phyloP scores from a whole-genome alignment of 345 rosid genomes.

The Psidium guajava region DNA sequence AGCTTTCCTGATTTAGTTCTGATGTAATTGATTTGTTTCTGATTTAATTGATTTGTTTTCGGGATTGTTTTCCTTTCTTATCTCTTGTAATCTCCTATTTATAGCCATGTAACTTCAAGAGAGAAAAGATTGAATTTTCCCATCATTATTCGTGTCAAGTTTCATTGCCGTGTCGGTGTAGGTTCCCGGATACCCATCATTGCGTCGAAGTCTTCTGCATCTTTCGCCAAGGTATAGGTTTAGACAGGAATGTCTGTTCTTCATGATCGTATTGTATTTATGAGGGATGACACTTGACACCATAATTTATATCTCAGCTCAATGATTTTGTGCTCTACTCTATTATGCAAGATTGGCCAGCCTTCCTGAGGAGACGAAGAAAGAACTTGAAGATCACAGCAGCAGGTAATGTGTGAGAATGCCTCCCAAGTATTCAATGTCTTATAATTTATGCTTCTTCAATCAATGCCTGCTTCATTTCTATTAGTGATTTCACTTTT shows the following conservation, averaged over 20 bases:
- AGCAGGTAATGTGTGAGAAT: conserved; percentile 42
- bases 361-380: conserved; percentile 70
- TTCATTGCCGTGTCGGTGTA: conserved; percentile 11
- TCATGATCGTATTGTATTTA: background rate
- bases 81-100: no score
- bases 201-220: conserved; percentile 61
- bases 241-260: background rate
- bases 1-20: no score
- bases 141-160: no score
- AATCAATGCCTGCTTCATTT: background rate
- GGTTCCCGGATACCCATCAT: conserved; percentile 75
- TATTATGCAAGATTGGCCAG: conserved; percentile 51
- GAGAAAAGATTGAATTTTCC: no score
- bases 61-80: no score
- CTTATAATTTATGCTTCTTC: background rate
- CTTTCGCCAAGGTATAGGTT: conserved; percentile 60
- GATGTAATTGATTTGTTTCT: no score
- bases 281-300: background rate
- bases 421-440: background rate
- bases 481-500: background rate
- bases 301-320: background rate
- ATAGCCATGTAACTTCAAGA: no score
- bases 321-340: background rate
- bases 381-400: conserved; percentile 73
- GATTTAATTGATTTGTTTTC: no score